Conservation (phyloP, 2,329 filamentous ascomycete species). For the Alternaria ethzedia region DNA sequence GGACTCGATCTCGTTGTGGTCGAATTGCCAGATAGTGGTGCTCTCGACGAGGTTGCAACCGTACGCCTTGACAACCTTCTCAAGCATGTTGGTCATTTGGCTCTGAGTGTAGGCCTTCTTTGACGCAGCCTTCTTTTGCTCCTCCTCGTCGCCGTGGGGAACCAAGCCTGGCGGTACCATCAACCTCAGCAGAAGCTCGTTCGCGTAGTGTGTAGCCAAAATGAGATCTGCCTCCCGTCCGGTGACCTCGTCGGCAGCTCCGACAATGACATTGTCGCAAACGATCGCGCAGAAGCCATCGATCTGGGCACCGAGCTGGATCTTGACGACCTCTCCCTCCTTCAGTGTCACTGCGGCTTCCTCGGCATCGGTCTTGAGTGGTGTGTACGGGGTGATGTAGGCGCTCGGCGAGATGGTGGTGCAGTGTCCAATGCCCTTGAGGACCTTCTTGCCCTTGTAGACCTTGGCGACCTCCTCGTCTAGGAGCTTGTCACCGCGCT, state of each 20-base stretch:
- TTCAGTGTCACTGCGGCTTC: constrained; percentile 83
- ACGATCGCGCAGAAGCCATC: constrained; percentile 97
- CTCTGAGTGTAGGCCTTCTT: constrained; percentile 83
- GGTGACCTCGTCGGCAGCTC: constrained; percentile 68
- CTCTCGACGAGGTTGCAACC: constrained; percentile 94
- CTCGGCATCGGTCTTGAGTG: constrained; percentile 81
- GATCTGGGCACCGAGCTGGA: constrained; percentile 98
- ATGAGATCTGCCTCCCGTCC: constrained; percentile 86
- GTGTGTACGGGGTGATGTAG: constrained; percentile 96
- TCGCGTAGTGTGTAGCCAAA: constrained; percentile 91
- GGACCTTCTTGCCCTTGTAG: constrained; percentile 97
- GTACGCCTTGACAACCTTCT: constrained; percentile 91
- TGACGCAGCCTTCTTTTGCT: constrained; percentile 84
- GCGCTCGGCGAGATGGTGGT: constrained; percentile 93
- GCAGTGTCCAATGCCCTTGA: constrained; percentile 92
- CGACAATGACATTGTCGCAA: constrained; percentile 86
- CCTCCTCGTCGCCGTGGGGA: constrained; percentile 83
- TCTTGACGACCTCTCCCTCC: constrained; percentile 88
- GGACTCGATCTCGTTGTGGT: constrained; percentile 96
- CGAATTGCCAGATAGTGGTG: constrained; percentile 97
- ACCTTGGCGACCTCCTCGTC: constrained; percentile 95
- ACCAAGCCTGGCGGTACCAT: constrained; percentile 91
- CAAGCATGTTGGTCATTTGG: constrained; percentile 84
- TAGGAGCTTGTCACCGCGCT: constrained; percentile 92
- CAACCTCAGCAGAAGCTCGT: constrained; percentile 89